phyloP scores from a whole-genome alignment of 2,329 filamentous ascomycete genomes.

The Eutypa lata region DNA sequence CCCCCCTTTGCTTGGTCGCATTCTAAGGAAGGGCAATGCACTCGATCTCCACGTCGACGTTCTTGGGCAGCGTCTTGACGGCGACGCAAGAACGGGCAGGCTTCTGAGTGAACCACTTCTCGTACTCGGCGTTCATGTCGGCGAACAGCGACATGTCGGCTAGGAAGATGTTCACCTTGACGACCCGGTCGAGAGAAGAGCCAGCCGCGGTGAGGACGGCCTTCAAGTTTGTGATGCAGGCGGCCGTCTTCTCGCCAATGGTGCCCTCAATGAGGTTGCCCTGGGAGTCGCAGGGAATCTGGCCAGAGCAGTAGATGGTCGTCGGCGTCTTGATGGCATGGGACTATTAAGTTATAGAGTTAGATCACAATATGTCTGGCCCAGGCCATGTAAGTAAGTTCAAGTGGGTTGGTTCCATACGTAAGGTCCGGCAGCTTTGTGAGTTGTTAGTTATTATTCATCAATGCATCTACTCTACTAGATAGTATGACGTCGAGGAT shows the following conservation, averaged over 20 bases:
- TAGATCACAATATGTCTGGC: no score
- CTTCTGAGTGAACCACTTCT: conserved; percentile 79
- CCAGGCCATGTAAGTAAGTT: no score
- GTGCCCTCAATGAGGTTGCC: conserved; percentile 56
- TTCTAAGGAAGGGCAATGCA: conserved; percentile 65
- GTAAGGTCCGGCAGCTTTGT: conserved; percentile 59
- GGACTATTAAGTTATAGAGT: conserved; percentile 39
- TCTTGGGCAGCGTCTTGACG: conserved; percentile 83
- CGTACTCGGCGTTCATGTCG: conserved; percentile 82
- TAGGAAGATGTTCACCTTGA: conserved; percentile 91
- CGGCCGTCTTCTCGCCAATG: conserved; percentile 61
- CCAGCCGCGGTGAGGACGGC: conserved; percentile 81
- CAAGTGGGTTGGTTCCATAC: conserved; percentile 36
- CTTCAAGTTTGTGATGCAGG: conserved; percentile 73
- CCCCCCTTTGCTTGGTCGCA: no score
- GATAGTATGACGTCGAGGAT: background rate
- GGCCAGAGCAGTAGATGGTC: conserved; percentile 66
- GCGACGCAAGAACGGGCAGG: conserved; percentile 87
- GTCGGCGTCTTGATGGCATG: conserved; percentile 65
- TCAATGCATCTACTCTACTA: background rate
- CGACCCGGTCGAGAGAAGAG: conserved; percentile 72
- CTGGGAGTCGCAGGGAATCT: conserved; percentile 65
- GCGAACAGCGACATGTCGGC: conserved; percentile 88
- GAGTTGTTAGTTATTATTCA: conserved; percentile 11
- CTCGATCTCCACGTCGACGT: conserved; percentile 87